phyloP scores from a whole-genome alignment of 306 rosid genomes.

The Dryas drummondii region DNA sequence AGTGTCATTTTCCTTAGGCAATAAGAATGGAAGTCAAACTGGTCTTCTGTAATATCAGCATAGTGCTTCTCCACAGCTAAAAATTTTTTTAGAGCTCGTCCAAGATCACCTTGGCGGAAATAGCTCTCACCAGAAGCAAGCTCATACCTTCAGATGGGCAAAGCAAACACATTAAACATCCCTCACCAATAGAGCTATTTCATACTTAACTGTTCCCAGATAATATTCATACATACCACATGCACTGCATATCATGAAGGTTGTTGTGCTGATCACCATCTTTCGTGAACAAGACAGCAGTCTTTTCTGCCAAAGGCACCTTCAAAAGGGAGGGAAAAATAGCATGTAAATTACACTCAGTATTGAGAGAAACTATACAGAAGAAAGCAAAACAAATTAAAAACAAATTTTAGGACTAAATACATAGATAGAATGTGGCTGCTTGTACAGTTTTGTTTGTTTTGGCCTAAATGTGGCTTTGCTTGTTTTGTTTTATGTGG shows the following conservation, averaged over 20 bases:
- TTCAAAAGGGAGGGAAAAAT: conserved; percentile 27
- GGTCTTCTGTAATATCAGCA: conserved; percentile 96
- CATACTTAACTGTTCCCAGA: conserved; percentile 20
- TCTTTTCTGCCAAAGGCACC: conserved; percentile 95
- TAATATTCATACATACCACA: conserved; percentile 67
- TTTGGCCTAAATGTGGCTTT: background rate
- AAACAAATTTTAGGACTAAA: background rate
- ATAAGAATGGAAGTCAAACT: conserved; percentile 97
- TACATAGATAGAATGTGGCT: background rate
- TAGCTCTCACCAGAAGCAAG: conserved; percentile 96
- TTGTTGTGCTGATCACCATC: conserved; percentile 98
- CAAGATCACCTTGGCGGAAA: conserved; percentile 93
- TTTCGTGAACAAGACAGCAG: conserved; percentile 96
- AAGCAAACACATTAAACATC: conserved; percentile 25
- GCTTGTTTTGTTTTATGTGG: background rate
- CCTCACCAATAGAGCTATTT: conserved; percentile 9
- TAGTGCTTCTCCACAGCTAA: conserved; percentile 97
- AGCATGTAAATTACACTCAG: conserved; percentile 18
- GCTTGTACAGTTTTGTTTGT: background rate
- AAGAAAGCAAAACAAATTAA: conserved; percentile 10
- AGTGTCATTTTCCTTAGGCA: conserved; percentile 98
- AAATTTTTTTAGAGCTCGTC: conserved; percentile 79
- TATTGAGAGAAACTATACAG: conserved; percentile 21
- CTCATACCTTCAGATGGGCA: conserved; percentile 70
- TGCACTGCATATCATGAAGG: conserved; percentile 99